Evolutionary conservation across 2,329 filamentous ascomycete species (phyloP).

Genomic region (Ceratocystis cubensis): DNA sequence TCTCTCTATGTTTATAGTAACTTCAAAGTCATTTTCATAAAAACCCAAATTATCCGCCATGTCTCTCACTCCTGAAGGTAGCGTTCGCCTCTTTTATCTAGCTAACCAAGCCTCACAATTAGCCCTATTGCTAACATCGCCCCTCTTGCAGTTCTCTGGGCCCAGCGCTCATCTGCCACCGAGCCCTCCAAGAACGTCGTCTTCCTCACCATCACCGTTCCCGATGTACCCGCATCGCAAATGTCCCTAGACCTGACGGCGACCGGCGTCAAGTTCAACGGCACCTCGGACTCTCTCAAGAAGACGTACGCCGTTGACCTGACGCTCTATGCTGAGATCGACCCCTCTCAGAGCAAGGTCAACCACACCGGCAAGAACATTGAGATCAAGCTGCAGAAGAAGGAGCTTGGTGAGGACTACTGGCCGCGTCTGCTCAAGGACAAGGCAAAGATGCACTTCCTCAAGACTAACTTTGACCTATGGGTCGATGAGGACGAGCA

Average conservation of each 20-base stretch:
- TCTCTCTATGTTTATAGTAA: conserved; percentile 22
- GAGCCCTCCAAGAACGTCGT: conserved; percentile 85
- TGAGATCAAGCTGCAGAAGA: conserved; percentile 89
- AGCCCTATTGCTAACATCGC: not conserved
- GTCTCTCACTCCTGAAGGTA: conserved; percentile 32
- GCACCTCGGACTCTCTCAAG: conserved; percentile 73
- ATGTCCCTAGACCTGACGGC: conserved; percentile 76
- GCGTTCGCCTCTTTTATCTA: conserved; percentile 21
- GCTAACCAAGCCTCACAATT: not conserved
- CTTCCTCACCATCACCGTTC: conserved; percentile 80
- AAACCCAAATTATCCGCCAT: conserved; percentile 8
- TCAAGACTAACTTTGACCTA: conserved; percentile 99
- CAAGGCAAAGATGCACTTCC: conserved; percentile 75
- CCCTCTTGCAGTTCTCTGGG: conserved; percentile 68
- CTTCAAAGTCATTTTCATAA: conserved; percentile 20
- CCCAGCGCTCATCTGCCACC: conserved; percentile 75
- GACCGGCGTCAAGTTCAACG: conserved; percentile 65
- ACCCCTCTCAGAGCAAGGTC: conserved; percentile 68
- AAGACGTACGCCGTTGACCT: conserved; percentile 74
- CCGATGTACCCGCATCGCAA: conserved; percentile 65
- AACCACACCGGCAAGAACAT: conserved; percentile 81
- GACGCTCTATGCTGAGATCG: conserved; percentile 83
- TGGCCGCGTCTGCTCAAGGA: conserved; percentile 95
- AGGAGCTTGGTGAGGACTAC: conserved; percentile 86
- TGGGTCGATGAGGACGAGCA: conserved; percentile 99